Conservation (phyloP, 495 filamentous ascomycete genomes). For the Podospora fimiseda region DNA sequence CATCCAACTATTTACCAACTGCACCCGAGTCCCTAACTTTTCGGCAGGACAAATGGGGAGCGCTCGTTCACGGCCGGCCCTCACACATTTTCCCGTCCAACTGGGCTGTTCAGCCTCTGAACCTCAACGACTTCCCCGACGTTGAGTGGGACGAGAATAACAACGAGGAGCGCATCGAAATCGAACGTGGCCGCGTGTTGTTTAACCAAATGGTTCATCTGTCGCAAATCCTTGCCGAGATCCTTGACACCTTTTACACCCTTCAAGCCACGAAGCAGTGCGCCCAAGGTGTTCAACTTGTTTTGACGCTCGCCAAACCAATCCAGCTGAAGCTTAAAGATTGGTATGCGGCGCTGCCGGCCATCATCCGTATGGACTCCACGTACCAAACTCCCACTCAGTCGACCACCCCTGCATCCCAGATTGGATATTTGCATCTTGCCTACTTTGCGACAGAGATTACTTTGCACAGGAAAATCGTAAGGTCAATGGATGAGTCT, state of each 20-base stretch:
- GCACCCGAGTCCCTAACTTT: not conserved
- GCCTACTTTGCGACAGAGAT: constrained; percentile 82
- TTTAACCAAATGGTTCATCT: constrained; percentile 71
- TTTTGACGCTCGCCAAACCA: constrained; percentile 70
- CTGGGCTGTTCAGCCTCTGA: constrained; percentile 71
- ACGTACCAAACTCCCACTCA: constrained; percentile 35
- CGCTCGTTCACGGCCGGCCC: constrained; percentile 77
- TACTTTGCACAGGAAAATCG: constrained; percentile 74
- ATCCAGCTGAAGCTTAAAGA: constrained; percentile 78
- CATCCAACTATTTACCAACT: not conserved
- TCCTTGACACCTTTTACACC: constrained; percentile 75
- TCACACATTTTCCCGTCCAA: constrained; percentile 76
- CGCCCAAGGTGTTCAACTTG: constrained; percentile 51
- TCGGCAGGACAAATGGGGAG: constrained; percentile 81
- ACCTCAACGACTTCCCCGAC: constrained; percentile 66
- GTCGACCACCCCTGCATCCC: constrained; percentile 32
- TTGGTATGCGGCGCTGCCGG: constrained; percentile 66
- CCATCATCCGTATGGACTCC: constrained; percentile 61
- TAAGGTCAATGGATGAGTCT: constrained; percentile 57
- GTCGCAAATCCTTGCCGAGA: constrained; percentile 68
- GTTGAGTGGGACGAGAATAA: constrained; percentile 49
- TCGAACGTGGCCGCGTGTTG: constrained; percentile 60
- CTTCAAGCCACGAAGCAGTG: constrained; percentile 55
- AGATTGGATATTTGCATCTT: constrained; percentile 70
- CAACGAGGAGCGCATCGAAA: constrained; percentile 54